phyloP scores from a whole-genome alignment of 441 rosid genomes.

The Viola pubescens region DNA sequence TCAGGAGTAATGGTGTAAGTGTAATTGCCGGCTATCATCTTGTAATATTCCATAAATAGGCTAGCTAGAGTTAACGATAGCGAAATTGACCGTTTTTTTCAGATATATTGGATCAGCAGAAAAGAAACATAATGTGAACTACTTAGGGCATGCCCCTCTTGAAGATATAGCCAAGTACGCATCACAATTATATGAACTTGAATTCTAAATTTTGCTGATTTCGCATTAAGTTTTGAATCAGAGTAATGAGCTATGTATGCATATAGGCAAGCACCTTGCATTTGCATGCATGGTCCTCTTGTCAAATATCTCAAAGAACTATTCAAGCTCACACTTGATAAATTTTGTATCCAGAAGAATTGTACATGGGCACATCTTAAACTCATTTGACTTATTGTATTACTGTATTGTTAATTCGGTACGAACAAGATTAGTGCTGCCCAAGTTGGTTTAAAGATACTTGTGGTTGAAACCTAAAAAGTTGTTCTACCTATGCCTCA shows the following conservation, averaged over 20 bases:
- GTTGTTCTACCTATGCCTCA: too few species aligned
- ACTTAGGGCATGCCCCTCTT: constrained; percentile 68
- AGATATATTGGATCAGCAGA: constrained; percentile 80
- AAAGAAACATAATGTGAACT: constrained; percentile 58
- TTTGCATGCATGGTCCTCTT: too few species aligned
- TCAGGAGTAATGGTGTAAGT: constrained; percentile 83
- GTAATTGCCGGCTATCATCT: neutral
- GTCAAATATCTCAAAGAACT: neutral
- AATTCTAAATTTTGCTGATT: neutral
- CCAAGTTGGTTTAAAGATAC: too few species aligned
- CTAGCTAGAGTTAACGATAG: neutral
- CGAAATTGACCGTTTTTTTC: constrained; percentile 7
- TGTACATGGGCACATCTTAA: too few species aligned
- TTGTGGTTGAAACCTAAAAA: too few species aligned
- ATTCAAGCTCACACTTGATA: neutral
- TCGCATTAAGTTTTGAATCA: neutral
- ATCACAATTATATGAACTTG: neutral
- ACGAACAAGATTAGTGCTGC: too few species aligned
- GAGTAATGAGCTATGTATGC: too few species aligned
- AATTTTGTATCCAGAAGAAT: neutral
- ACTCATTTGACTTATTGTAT: too few species aligned
- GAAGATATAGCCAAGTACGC: constrained; percentile 69
- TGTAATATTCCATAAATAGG: neutral
- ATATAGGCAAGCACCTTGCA: too few species aligned
- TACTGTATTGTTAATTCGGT: too few species aligned